Conservation (phyloP, 2,329 filamentous ascomycete genomes). For the Neofusicoccum sp. region DNA sequence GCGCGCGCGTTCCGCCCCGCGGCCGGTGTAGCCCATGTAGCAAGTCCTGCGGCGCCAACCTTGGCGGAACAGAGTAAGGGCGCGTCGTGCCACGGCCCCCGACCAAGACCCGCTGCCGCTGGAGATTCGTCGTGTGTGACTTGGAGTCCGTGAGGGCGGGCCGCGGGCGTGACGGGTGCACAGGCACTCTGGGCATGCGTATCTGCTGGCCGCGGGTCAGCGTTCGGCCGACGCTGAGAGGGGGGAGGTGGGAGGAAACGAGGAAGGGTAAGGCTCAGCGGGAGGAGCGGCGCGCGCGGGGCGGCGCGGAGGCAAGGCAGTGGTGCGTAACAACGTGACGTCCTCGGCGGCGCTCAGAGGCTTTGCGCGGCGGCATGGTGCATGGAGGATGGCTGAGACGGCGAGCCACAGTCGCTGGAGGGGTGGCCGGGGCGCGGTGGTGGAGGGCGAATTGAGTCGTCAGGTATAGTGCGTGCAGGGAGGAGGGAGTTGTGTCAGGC, state of each 20-base stretch:
- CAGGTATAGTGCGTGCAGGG: background rate
- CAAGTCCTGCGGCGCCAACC: background rate
- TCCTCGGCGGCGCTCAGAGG: background rate
- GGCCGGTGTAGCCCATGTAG: background rate
- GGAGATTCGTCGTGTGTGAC: background rate
- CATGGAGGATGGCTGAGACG: constrained; percentile 7
- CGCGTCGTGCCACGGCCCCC: constrained; percentile 7
- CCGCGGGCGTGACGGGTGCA: background rate
- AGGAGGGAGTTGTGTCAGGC: constrained; percentile 10
- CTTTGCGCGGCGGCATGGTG: constrained; percentile 3
- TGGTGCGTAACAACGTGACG: background rate
- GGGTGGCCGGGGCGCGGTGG: background rate
- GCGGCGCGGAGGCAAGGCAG: constrained; percentile 8
- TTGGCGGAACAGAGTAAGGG: constrained; percentile 5
- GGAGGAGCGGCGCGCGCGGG: constrained; percentile 13
- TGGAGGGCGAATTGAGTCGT: background rate
- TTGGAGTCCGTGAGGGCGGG: background rate
- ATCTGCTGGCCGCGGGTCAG: background rate
- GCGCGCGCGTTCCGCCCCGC: constrained; percentile 12
- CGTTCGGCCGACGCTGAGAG: background rate
- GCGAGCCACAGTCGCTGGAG: background rate
- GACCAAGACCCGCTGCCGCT: background rate
- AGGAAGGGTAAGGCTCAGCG: background rate
- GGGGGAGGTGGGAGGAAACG: background rate
- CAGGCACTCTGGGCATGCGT: background rate